phyloP scores from a whole-genome alignment of 441 rosid genomes.

The Gossypium davidsonii region DNA sequence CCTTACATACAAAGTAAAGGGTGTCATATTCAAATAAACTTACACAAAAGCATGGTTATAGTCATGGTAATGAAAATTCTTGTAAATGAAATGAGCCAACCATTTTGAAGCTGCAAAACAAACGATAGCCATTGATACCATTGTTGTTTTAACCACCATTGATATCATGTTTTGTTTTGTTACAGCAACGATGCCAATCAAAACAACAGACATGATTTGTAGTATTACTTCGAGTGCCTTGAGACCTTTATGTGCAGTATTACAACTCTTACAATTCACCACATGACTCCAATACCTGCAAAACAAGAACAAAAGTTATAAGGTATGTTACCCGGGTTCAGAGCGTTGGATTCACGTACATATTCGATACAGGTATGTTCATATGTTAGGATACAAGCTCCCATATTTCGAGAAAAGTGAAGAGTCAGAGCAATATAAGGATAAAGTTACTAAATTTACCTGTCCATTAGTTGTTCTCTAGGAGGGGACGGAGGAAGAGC shows the following conservation, averaged over 20 bases:
- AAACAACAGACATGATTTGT: neutral
- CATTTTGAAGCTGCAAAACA: conserved; percentile 75
- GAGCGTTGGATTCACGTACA: too few relatives aligned
- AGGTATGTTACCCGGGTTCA: neutral
- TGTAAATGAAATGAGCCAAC: conserved; percentile 40
- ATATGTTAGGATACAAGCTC: too few relatives aligned
- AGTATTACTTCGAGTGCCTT: too few relatives aligned
- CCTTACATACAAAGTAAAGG: too few relatives aligned
- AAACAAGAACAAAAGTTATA: conserved; percentile 1
- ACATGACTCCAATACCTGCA: conserved; percentile 58
- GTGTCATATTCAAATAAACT: too few relatives aligned
- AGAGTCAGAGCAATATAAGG: neutral
- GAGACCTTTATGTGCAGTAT: conserved; percentile 22
- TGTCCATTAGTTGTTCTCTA: conserved; percentile 73
- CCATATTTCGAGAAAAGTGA: neutral
- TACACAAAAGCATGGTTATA: conserved; percentile 55
- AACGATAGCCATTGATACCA: conserved; percentile 43
- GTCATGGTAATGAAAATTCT: conserved; percentile 27
- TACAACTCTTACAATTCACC: conserved; percentile 80
- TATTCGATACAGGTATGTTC: neutral
- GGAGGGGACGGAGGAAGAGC: conserved; percentile 75
- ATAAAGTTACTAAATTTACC: conserved; percentile 39
- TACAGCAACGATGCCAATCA: conserved; percentile 57
- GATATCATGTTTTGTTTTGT: conserved; percentile 38
- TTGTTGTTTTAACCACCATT: conserved; percentile 30